Evolutionary conservation across 2,329 filamentous ascomycete genomes (phyloP).

Genomic region (Diplodia sapinea): DNA sequence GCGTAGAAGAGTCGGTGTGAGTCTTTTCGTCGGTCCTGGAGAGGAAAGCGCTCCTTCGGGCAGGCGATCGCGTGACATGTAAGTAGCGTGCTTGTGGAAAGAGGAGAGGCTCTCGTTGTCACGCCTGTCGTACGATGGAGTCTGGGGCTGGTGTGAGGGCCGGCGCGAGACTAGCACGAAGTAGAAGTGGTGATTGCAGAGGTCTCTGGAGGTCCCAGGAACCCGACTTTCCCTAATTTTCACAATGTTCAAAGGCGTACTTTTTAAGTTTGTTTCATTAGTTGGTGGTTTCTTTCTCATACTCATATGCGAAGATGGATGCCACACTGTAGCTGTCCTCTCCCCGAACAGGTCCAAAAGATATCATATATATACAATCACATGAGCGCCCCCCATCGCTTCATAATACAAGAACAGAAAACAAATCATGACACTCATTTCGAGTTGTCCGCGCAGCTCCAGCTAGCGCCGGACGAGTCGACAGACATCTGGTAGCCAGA

Average conservation of each 20-base stretch:
- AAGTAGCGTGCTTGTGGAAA: too few relatives aligned
- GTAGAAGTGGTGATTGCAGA: background rate
- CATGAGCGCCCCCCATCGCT: background rate
- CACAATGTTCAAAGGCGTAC: background rate
- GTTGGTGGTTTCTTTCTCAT: constrained; percentile 3
- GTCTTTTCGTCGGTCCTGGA: too few relatives aligned
- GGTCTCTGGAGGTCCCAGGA: background rate
- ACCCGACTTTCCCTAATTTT: too few relatives aligned
- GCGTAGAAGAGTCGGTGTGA: too few relatives aligned
- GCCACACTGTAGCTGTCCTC: background rate
- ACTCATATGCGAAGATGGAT: background rate
- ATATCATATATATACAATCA: constrained; percentile 8
- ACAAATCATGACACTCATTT: background rate
- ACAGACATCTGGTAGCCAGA: constrained; percentile 27
- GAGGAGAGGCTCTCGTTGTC: background rate
- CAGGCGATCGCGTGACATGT: background rate
- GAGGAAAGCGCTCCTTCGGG: background rate
- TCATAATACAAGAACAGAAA: background rate
- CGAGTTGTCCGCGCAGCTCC: constrained; percentile 30
- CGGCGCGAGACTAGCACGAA: background rate
- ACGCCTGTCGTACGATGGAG: background rate
- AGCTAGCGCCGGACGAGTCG: constrained; percentile 20
- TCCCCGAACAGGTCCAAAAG: background rate
- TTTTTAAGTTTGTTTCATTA: constrained; percentile 8
- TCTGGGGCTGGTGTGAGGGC: background rate